Percentiles rank a stretch among this genome's conserved stretches.
Evolutionary conservation across 1,139 yeast genomes (phyloP).

Genomic region (Kodamaea alishanica): DNA sequence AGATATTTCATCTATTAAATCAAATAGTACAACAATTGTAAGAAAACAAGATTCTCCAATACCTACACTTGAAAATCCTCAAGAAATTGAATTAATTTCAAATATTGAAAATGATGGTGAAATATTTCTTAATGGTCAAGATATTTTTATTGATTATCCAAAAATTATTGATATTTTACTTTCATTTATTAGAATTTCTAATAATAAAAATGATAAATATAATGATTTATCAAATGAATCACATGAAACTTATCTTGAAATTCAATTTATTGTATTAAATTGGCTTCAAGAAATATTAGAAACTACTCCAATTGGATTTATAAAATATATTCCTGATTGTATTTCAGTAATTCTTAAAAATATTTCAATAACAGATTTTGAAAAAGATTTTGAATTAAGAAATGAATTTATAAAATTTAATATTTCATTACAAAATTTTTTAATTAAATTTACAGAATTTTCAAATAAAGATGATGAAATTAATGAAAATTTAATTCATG

Average conservation of each 20-base stretch:
- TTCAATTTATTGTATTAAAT: constrained; percentile 72
- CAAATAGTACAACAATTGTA: constrained; percentile 23
- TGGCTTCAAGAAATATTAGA: constrained; percentile 80
- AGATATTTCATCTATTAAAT: constrained; percentile 24
- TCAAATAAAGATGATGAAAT: constrained; percentile 12
- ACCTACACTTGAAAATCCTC: constrained; percentile 2
- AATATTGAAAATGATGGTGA: constrained; percentile 36
- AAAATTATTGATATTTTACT: constrained; percentile 77
- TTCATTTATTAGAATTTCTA: constrained; percentile 62
- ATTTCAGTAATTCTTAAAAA: constrained; percentile 37
- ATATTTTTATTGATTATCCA: constrained; percentile 75
- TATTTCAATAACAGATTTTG: constrained; percentile 35
- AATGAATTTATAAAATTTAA: constrained; percentile 38
- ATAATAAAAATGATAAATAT: constrained; percentile 17
- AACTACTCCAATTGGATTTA: constrained; percentile 73
- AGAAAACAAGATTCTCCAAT: constrained; percentile 12
- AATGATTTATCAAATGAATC: constrained; percentile 34
- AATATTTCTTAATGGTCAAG: constrained; percentile 78
- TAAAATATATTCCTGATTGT: constrained; percentile 53
- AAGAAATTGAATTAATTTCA: constrained; percentile 2
- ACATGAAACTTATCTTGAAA: constrained; percentile 60
- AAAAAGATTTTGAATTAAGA: constrained; percentile 38
- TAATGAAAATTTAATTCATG: constrained; percentile 20
- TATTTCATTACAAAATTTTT: constrained; percentile 31
- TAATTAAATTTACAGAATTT: constrained; percentile 27